Conservation (phyloP, 2,329 filamentous ascomycete genomes). For the Phaeosphaeriaceae sp. region DNA sequence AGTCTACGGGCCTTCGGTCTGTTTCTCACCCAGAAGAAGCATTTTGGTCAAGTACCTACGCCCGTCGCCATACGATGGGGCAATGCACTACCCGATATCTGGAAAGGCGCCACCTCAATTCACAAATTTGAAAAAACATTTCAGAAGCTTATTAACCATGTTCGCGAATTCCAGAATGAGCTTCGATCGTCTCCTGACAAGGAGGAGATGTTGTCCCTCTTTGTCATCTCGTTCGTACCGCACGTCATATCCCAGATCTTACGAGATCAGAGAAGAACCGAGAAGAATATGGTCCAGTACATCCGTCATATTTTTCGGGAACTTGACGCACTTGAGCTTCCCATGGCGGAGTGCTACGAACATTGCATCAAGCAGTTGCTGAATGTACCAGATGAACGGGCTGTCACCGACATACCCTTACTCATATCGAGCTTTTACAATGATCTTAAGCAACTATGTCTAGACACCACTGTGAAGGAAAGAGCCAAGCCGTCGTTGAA, state of each 20-base stretch:
- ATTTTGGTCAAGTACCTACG: background rate
- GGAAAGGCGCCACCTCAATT: constrained; percentile 29
- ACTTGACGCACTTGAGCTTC: constrained; percentile 26
- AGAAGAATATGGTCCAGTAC: constrained; percentile 30
- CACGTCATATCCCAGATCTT: constrained; percentile 37
- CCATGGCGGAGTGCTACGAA: constrained; percentile 31
- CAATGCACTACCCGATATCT: constrained; percentile 26
- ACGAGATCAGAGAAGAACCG: constrained; percentile 25
- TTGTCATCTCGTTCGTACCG: constrained; percentile 36
- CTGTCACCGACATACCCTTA: background rate
- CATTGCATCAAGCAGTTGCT: constrained; percentile 33
- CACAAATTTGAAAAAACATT: constrained; percentile 33
- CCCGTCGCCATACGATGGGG: constrained; percentile 11
- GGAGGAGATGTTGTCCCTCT: constrained; percentile 20
- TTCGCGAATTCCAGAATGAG: constrained; percentile 32
- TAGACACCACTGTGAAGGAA: constrained; percentile 14
- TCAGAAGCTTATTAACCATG: constrained; percentile 15
- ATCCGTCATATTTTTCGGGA: constrained; percentile 34
- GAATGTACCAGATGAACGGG: constrained; percentile 15
- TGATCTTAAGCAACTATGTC: constrained; percentile 26
- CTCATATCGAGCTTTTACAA: constrained; percentile 26
- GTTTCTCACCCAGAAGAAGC: constrained; percentile 18
- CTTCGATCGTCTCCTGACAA: constrained; percentile 22
- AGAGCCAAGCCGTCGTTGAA: constrained; percentile 25
- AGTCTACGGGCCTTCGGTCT: constrained; percentile 34